phyloP scores from a whole-genome alignment of 306 rosid species.

The Potentilla sterilis region DNA sequence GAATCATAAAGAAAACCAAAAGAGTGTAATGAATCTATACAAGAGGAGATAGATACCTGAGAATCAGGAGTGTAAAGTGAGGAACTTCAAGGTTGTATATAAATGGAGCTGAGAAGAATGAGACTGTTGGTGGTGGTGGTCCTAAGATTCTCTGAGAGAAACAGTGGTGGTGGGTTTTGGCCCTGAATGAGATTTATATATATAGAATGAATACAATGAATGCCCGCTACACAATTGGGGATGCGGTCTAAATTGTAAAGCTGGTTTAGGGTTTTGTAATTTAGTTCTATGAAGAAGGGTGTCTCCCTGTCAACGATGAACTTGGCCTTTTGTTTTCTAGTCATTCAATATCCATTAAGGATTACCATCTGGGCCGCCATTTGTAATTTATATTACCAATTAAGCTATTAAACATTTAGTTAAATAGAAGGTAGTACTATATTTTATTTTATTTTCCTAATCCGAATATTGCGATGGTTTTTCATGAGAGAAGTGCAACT shows the following conservation, averaged over 20 bases:
- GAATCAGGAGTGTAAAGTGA: neutral
- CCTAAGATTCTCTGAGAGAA: neutral
- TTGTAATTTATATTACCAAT: neutral
- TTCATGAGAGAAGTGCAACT: neutral
- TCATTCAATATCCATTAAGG: constrained; percentile 13
- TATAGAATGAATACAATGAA: neutral
- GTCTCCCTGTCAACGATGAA: neutral
- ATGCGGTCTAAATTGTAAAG: neutral
- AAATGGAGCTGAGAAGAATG: neutral
- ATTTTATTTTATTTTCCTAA: no score
- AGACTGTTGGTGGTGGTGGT: constrained; percentile 5
- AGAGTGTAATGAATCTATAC: neutral
- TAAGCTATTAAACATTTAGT: neutral
- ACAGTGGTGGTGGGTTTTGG: neutral
- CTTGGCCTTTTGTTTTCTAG: constrained; percentile 13
- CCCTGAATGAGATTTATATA: neutral
- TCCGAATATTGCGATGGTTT: neutral
- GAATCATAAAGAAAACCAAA: neutral
- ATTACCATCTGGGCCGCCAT: constrained; percentile 1
- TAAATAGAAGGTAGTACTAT: neutral
- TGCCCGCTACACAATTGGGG: neutral
- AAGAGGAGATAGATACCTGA: constrained; percentile 5
- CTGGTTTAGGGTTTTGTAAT: neutral
- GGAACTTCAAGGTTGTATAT: neutral
- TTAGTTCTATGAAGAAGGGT: neutral